These are phyloP conservation scores for Ilex asprella DNA, from an alignment of 257 asterid genomes.

Conservation along the genomic window DNA sequence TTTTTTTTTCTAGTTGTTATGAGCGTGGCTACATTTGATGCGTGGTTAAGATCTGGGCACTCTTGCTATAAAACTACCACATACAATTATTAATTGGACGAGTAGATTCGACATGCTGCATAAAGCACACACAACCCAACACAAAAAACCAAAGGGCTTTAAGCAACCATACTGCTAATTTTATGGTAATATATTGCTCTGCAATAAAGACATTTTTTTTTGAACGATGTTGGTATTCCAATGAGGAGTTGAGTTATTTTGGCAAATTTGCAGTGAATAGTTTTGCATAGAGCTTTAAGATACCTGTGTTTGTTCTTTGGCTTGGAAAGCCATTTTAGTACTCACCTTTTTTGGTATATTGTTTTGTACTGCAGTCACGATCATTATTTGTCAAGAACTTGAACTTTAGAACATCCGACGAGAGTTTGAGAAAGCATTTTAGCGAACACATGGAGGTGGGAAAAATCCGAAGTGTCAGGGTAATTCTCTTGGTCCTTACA, in stretches of 20 bases:
- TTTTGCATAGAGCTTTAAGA: slow-evolving; percentile 4
- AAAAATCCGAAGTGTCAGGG: slow-evolving; percentile 75
- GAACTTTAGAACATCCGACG: slow-evolving; percentile 82
- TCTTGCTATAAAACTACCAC: too few species aligned
- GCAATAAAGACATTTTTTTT: too few species aligned
- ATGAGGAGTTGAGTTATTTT: neutral
- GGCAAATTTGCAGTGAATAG: neutral
- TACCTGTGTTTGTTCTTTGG: slow-evolving; percentile 5
- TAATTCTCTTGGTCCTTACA: slow-evolving; percentile 27
- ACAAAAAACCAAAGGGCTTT: too few species aligned
- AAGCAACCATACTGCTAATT: too few species aligned
- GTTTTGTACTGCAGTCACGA: slow-evolving; percentile 60
- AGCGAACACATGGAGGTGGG: slow-evolving; percentile 66
- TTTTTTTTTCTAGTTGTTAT: neutral
- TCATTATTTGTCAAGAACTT: slow-evolving; percentile 84
- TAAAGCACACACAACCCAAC: too few species aligned
- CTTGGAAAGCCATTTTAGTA: neutral
- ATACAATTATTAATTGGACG: too few species aligned
- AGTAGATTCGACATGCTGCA: too few species aligned
- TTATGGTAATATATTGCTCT: too few species aligned
- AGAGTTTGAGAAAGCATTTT: slow-evolving; percentile 66
- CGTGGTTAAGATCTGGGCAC: too few species aligned
- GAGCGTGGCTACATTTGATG: neutral
- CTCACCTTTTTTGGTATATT: slow-evolving; percentile 1
- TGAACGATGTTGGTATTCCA: neutral